Conservation (phyloP, 805 yeast species). For the Candida manassasensis region DNA sequence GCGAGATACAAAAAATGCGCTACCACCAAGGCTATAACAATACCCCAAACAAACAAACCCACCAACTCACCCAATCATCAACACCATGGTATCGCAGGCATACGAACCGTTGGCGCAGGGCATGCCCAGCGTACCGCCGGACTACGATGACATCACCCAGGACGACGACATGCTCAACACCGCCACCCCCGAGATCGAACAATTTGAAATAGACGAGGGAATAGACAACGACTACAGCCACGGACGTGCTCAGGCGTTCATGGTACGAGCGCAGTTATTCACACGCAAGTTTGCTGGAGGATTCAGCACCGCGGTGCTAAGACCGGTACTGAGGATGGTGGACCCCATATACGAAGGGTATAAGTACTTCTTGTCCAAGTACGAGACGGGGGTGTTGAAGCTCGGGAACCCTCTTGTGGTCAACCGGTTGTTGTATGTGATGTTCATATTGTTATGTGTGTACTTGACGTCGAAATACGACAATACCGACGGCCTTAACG, state of each 20-base stretch:
- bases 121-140: conserved; percentile 14
- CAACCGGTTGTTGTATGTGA: conserved; percentile 68
- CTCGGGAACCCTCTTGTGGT: conserved; percentile 86
- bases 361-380: conserved; percentile 34
- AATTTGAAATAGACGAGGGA: conserved; percentile 36
- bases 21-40: no score
- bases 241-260: conserved; percentile 15
- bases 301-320: conserved; percentile 33
- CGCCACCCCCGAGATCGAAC: conserved; percentile 18
- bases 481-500: conserved; percentile 34
- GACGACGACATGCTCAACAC: conserved; percentile 1
- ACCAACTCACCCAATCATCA: background rate
- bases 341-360: conserved; percentile 52
- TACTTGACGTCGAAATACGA: conserved; percentile 58
- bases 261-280: conserved; percentile 35
- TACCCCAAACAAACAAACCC: no score
- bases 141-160: conserved; percentile 11
- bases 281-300: conserved; percentile 31
- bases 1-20: no score
- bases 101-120: conserved; percentile 1
- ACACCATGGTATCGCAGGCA: conserved; percentile 1
- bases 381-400: conserved; percentile 56
- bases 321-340: conserved; percentile 41
- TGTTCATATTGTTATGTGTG: conserved; percentile 54
- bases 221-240: conserved; percentile 7